Conservation (phyloP, 2,329 filamentous ascomycete genomes). For the Sporothrix phasma region DNA sequence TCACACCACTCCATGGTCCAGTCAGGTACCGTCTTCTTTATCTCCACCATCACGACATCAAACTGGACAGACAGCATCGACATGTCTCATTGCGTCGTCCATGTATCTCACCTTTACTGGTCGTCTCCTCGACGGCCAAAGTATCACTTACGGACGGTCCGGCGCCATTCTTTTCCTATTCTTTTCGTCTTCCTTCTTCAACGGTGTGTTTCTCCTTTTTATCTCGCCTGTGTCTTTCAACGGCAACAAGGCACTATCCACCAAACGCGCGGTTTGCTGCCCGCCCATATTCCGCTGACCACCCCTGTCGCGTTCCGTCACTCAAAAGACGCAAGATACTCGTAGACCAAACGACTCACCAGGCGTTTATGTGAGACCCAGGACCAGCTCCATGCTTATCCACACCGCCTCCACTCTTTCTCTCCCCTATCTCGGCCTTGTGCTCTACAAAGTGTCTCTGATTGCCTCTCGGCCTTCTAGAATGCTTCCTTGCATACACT, state of each 20-base stretch:
- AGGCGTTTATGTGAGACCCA: too few relatives aligned
- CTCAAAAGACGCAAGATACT: not conserved
- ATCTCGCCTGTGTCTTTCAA: not conserved
- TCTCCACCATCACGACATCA: too few relatives aligned
- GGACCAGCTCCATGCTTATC: not conserved
- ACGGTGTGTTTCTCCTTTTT: not conserved
- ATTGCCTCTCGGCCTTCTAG: conserved; percentile 9
- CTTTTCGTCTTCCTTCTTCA: not conserved
- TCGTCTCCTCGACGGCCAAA: too few relatives aligned
- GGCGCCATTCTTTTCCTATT: not conserved
- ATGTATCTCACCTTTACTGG: too few relatives aligned
- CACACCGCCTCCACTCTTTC: not conserved
- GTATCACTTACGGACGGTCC: too few relatives aligned
- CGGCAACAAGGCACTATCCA: not conserved
- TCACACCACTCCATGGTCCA: not conserved
- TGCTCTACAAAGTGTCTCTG: too few relatives aligned
- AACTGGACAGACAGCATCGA: too few relatives aligned
- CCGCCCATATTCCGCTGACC: conserved; percentile 9
- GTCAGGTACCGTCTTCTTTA: not conserved
- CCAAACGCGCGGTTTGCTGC: conserved; percentile 5
- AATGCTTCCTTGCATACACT: conserved; percentile 12
- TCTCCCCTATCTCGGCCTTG: not conserved
- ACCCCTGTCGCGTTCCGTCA: not conserved
- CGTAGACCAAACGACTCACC: not conserved
- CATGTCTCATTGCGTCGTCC: too few relatives aligned